These are phyloP conservation scores for Elaeagnus macrophylla DNA, from an alignment of 306 rosid genomes.

Conservation along the genomic window DNA sequence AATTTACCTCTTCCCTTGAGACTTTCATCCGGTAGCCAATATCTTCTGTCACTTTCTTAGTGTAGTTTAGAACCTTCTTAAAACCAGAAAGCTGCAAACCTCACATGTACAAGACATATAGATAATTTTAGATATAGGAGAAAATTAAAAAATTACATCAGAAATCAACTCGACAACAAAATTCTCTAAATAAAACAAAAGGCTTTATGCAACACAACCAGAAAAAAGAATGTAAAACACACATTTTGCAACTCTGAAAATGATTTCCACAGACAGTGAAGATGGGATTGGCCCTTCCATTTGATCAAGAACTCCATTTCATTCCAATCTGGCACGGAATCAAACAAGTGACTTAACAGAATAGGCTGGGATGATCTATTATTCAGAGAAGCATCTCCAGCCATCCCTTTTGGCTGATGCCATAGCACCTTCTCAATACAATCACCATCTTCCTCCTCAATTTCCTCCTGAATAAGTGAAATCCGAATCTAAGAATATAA, in stretches of 20 bases:
- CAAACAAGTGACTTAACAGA: conserved; percentile 71
- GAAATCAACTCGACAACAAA: conserved; percentile 2
- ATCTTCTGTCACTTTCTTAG: conserved; percentile 81
- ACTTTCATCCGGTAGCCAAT: conserved; percentile 62
- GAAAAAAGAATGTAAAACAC: conserved; percentile 25
- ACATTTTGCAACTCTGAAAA: conserved; percentile 91
- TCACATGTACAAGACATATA: conserved; percentile 23
- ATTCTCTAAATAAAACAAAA: conserved; percentile 2
- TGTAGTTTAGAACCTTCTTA: conserved; percentile 90
- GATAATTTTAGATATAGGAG: conserved; percentile 18
- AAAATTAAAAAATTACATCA: conserved; percentile 11
- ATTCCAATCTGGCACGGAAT: conserved; percentile 76
- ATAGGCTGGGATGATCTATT: conserved; percentile 70
- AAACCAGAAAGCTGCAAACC: conserved; percentile 91
- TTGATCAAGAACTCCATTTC: conserved; percentile 80
- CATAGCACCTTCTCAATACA: conserved; percentile 92
- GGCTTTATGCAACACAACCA: conserved; percentile 11
- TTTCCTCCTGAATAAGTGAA: conserved; percentile 55
- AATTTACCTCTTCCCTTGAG: conserved; percentile 88
- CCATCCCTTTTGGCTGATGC: conserved; percentile 92
- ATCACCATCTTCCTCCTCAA: conserved; percentile 93
- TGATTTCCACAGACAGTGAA: conserved; percentile 97
- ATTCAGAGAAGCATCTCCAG: conserved; percentile 76
- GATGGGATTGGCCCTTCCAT: conserved; percentile 99
- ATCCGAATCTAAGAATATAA: background rate